Base-by-base conservation (phyloP, 208 protist species). In the Leishmania tropica region DNA sequence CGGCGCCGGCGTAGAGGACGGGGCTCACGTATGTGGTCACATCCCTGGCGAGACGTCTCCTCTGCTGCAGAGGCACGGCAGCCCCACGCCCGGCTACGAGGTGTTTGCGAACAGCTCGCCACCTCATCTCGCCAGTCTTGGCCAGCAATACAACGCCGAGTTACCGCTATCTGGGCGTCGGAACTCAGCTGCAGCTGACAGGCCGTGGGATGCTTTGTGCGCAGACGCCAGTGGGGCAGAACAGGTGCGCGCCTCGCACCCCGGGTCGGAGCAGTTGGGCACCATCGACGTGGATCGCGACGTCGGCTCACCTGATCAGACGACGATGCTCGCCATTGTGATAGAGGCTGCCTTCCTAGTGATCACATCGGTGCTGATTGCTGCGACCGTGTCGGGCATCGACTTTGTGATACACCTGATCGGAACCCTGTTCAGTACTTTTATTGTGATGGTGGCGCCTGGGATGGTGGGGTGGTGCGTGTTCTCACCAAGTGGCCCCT, bases 341-440 rank as follows among this genome's bases (percentile, higher is more conserved):
- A 13, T 90, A 5, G 92, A 96, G 81, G 90, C 92, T 21, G 81
- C 90, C 21, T 74, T 94, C 54, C 40, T 96, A 53, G 92, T 96
- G 37, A 74, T 42, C 24, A 87, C 83, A 7, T 83, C 89, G 3
- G 85, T 96, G 54, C 6, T 89, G 37, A 65, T 93, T 17, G 90
- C 89, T 21, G 85, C 77, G 1, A 65, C 86, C 0, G 88, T 96
- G 62, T 86, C 90, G 5, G 92, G 92, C 42, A 96, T 96, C 54
- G 85, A 83, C 35, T 86, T 94, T 67, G 89, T 93, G 53, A 96
- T 96, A 83, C 86, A 91, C 76, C 78, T 96, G 45, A 76, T 93
- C 37, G 92, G 92, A 56, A 88, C 88, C 1, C 80, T 96, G 19
- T 90, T 93, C 77, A 89, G 90, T 56, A 81, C 90, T 42, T 90